Base-by-base conservation (phyloP, 2,329 filamentous ascomycete genomes). In the Fusarium scirpi region DNA sequence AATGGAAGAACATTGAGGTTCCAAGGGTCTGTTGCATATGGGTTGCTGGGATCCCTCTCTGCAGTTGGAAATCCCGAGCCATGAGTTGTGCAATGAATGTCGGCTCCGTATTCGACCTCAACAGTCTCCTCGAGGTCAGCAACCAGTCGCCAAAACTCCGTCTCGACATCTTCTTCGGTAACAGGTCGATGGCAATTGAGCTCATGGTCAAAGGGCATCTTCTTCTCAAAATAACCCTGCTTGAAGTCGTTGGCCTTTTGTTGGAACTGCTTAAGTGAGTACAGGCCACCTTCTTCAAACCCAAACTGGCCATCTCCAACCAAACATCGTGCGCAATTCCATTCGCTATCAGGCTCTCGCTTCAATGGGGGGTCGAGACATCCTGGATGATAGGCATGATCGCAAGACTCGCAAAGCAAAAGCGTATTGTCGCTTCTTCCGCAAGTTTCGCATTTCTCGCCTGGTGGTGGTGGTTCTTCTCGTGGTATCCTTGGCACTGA, bases 21-120 rank as follows among this genome's bases (percentile, higher is more conserved):
- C 96, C 96, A 99, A 0, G 93, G 92, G 80, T 98, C 94, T 3
- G 91, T 92, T 2, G 95, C 91, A 78, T 98, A 97, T 0, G 91
- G 87, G 78, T 98, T 92, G 49, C 91, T 89, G 1, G 96, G 96
- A 65, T 98, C 91, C 76, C 92, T 93, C 78, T 99, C 96, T 11
- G 97, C 90, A 0, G 95, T 98, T 0, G 96, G 96, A 74, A 99
- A 99, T 1, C 95, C 96, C 69, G 95, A 98, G 11, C 96, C 96
- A 77, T 99, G 96, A 0, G 96, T 99, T 0, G 96, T 98, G 54
- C 94, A 98, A 79, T 99, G 96, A 56, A 99, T 98, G 76, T 99
- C 96, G 12, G 96, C 96, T 41, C 96, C 96, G 76, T 99, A 99
- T 78, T 99, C 96, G 4, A 99, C 96, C 79, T 98, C 96, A 2